phyloP scores from a whole-genome alignment of 257 asterid species.

The Nicotiana tabacum region DNA sequence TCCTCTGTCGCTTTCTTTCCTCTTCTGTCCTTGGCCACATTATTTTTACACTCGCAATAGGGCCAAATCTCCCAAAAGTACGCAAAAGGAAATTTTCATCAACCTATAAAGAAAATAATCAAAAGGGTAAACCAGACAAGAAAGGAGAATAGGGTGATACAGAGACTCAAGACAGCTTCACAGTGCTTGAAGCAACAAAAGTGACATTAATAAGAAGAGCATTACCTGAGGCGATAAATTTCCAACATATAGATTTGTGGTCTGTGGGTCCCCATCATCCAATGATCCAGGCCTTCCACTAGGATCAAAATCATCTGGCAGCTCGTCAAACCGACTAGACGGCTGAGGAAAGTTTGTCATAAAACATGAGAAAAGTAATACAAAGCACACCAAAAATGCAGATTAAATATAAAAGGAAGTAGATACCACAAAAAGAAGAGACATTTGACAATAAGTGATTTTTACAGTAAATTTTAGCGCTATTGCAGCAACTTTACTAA shows the following conservation, averaged over 20 bases:
- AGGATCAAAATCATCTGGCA: constrained; percentile 90
- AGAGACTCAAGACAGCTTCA: not conserved
- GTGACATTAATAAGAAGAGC: not conserved
- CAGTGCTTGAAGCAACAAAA: not conserved
- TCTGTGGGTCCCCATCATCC: constrained; percentile 96
- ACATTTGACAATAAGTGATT: not conserved
- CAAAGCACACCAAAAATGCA: not conserved
- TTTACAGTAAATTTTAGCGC: not conserved
- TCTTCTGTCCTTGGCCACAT: constrained; percentile 99
- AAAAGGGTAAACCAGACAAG: not conserved
- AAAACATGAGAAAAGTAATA: constrained; percentile 1
- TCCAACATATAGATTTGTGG: constrained; percentile 91
- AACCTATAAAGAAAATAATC: constrained; percentile 38
- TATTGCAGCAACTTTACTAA: not conserved
- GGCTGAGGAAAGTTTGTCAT: constrained; percentile 35
- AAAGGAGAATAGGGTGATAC: not conserved
- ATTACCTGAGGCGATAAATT: constrained; percentile 84
- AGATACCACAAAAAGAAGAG: no score
- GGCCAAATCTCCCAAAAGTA: constrained; percentile 97
- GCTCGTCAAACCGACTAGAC: constrained; percentile 87
- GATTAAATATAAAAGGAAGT: not conserved
- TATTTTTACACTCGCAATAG: constrained; percentile 93
- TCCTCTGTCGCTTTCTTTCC: constrained; percentile 75
- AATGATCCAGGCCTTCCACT: constrained; percentile 82
- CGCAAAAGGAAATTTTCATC: constrained; percentile 92